These are phyloP conservation scores for Apiotrichum domesticum DNA, from an alignment of 1,284 basidiomycete genomes.

Conservation along the genomic window DNA sequence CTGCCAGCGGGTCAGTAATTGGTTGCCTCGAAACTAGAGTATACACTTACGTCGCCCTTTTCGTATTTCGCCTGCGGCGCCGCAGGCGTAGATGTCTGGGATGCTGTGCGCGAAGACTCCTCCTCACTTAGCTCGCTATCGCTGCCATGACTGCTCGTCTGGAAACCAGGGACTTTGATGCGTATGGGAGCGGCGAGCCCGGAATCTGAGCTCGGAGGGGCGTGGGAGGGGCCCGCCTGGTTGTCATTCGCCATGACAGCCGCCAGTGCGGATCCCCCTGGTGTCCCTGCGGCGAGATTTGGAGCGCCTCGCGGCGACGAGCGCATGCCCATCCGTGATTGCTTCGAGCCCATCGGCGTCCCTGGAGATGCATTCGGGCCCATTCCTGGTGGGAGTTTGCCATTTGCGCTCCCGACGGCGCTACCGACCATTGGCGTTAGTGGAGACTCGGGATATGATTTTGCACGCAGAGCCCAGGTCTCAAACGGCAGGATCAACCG, in stretches of 20 bases:
- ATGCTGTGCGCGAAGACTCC: slow-evolving; percentile 19
- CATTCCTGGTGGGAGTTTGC: slow-evolving; percentile 14
- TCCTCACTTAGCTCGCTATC: slow-evolving; percentile 33
- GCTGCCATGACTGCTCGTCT: slow-evolving; percentile 28
- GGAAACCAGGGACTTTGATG: slow-evolving; percentile 38
- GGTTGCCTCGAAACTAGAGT: background rate
- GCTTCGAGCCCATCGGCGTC: slow-evolving; percentile 23
- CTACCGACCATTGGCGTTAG: background rate
- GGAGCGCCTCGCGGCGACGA: slow-evolving; percentile 11
- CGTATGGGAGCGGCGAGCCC: slow-evolving; percentile 8
- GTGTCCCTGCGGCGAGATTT: background rate
- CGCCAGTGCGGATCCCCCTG: slow-evolving; percentile 1
- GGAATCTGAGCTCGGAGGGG: background rate
- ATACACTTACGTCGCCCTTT: slow-evolving; percentile 42
- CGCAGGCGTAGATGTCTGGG: slow-evolving; percentile 6
- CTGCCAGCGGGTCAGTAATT: slow-evolving; percentile 35
- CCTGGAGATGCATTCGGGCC: background rate
- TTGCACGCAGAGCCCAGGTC: slow-evolving; percentile 71
- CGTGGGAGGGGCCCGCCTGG: background rate
- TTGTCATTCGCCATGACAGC: slow-evolving; percentile 14
- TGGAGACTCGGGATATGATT: slow-evolving; percentile 46
- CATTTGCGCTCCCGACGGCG: slow-evolving; percentile 5
- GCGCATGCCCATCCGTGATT: slow-evolving; percentile 12
- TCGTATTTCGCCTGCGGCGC: slow-evolving; percentile 28
- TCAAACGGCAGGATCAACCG: slow-evolving; percentile 92